Evolutionary conservation across 1,284 basidiomycete genomes (phyloP), one percentile per base, ranked within the genome.

Genomic region (Ceratobasidium sp.): DNA sequence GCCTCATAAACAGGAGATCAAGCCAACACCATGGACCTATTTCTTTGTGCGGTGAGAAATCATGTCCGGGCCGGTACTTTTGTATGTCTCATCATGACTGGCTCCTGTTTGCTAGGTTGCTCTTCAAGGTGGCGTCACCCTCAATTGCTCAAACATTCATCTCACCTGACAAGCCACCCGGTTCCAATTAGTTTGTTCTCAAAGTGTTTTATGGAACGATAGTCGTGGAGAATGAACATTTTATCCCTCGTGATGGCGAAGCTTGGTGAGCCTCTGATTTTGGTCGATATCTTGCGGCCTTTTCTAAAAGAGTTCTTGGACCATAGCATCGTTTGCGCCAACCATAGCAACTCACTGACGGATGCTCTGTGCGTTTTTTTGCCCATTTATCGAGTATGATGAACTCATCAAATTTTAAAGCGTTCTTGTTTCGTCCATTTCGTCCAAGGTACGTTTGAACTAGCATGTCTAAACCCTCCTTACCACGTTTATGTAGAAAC

Each of bases 131-230:
- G 12, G 12, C 46, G 14, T 53, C 8, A 40, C 16, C 56, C 36
- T 56, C 33, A 11, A 25, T 5, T 62, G 28, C 8, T 14, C 28
- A 56, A n/a, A n/a, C 14, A 21, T 53, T 14, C 36, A 38, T 25
- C 25, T 40, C 16, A n/a, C n/a, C 72, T 60, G 40, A 62, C 38
- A 12, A n/a, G 18, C 11, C 25, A 33, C 28, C 9, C 25, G 63
- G 53, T 14, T 82, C 91, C 28, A 92, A 92, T 79, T 86, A 85
- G 76, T 89, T 92, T 75, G 91, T 92, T 1, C 86, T 94, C 77
- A 91, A 91, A 78, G 91, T 94, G 75, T 94, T 94, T 81, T 94
- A 94, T 79, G 91, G 92, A 1, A 87, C 89, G 11, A 92, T 95
- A 72, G 91, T 94, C n/a, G 85, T 95, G 21, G 92, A 95, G 79